A percentile compares a stretch with the other conserved stretches of the same genome.
These are phyloP conservation scores for Dictyostelium brefeldianum DNA, from an alignment of 78 protist genomes.

Conservation along the genomic window DNA sequence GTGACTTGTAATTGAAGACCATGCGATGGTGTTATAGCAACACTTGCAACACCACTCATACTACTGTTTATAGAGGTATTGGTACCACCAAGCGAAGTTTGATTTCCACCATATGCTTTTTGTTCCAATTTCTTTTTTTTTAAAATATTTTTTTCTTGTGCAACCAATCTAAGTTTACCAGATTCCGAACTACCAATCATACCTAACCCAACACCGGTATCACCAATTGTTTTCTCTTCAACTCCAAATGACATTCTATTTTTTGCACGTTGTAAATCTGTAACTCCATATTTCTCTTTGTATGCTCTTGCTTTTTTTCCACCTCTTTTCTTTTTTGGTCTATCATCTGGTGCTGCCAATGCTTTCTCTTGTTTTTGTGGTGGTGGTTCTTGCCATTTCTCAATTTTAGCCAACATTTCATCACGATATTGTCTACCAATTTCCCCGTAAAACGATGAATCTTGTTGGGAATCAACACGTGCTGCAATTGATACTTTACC, in stretches of 20 bases:
- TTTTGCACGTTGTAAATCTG: constrained; percentile 67
- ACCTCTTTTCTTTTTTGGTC: constrained; percentile 75
- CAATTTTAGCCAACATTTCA: constrained; percentile 74
- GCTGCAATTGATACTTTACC: constrained; percentile 75
- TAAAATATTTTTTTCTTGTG: constrained; percentile 79
- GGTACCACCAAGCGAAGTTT: background rate
- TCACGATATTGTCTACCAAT: constrained; percentile 64
- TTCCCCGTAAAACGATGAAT: constrained; percentile 70
- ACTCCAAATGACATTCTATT: constrained; percentile 81
- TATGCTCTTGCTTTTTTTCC: constrained; percentile 63
- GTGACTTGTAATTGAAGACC: constrained; percentile 20
- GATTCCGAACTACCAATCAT: constrained; percentile 67
- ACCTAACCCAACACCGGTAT: constrained; percentile 70
- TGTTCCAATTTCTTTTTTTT: constrained; percentile 75
- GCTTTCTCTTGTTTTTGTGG: constrained; percentile 81
- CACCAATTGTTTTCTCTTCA: constrained; percentile 61
- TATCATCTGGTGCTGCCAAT: constrained; percentile 84
- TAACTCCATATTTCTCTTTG: constrained; percentile 47
- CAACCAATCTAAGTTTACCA: constrained; percentile 72
- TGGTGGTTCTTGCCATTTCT: constrained; percentile 91
- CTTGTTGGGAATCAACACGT: constrained; percentile 69
- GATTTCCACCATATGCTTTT: constrained; percentile 30
- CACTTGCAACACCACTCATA: constrained; percentile 43
- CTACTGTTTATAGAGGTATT: background rate
- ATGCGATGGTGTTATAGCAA: constrained; percentile 24